phyloP scores from a whole-genome alignment of 768 basidiomycete genomes.

The Tylopilus cervinicoccineus region DNA sequence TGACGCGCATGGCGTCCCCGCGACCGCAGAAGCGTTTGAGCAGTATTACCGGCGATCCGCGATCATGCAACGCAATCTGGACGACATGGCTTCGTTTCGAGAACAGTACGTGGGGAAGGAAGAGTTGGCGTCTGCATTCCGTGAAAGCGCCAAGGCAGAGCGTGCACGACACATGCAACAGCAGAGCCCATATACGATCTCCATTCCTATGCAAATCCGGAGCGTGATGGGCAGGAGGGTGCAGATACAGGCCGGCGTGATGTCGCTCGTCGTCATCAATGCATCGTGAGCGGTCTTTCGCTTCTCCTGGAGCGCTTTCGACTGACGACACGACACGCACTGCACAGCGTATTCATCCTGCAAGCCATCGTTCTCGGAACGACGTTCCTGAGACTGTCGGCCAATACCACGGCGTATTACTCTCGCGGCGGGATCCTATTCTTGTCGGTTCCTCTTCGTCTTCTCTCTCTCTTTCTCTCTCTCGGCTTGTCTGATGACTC shows the following conservation, averaged over 20 bases:
- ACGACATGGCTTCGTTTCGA: conserved; percentile 47
- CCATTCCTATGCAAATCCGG: conserved; percentile 44
- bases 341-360: conserved; percentile 38
- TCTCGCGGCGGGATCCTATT: conserved; percentile 82
- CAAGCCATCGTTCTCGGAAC: conserved; percentile 34
- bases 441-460: conserved; percentile 46
- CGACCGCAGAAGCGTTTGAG: conserved; percentile 58
- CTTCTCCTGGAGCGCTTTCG: not conserved
- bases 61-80: conserved; percentile 37
- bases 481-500: not conserved
- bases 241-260: conserved; percentile 42
- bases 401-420: conserved; percentile 32
- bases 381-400: conserved; percentile 43
- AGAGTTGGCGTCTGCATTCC: conserved; percentile 41
- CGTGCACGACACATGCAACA: conserved; percentile 44
- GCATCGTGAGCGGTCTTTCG: conserved; percentile 10
- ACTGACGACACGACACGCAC: not conserved
- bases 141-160: conserved; percentile 48
- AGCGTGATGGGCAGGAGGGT: conserved; percentile 45
- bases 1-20: conserved; percentile 24
- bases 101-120: conserved; percentile 42
- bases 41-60: conserved; percentile 41
- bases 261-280: conserved; percentile 31
- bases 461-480: no score
- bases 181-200: conserved; percentile 47